Conservation (phyloP, 208 protist genomes). For the Leishmania lainsoni region DNA sequence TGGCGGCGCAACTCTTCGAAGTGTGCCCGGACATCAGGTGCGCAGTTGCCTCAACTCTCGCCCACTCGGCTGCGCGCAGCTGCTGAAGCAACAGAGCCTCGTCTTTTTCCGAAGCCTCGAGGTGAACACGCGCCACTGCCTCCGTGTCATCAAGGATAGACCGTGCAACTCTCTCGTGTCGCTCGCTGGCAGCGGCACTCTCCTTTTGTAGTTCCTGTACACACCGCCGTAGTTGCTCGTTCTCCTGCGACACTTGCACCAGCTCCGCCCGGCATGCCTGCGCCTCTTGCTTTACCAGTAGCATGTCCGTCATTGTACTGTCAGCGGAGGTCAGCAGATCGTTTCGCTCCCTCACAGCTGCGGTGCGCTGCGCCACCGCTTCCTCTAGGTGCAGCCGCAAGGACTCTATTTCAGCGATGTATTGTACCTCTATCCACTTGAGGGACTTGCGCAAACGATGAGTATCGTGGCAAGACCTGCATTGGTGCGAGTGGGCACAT, state of each 20-base stretch:
- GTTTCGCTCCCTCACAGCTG: conserved; percentile 28
- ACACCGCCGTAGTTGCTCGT: conserved; percentile 10
- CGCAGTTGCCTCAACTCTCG: neutral
- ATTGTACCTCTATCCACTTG: conserved; percentile 28
- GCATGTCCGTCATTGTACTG: neutral
- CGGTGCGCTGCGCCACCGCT: conserved; percentile 18
- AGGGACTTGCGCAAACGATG: conserved; percentile 23
- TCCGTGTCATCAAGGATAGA: conserved; percentile 1
- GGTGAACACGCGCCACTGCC: neutral
- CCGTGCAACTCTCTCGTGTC: neutral
- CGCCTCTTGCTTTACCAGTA: conserved; percentile 20
- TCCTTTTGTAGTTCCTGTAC: conserved; percentile 11
- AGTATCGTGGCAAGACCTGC: conserved; percentile 21
- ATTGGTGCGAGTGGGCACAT: neutral
- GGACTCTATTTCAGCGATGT: conserved; percentile 20
- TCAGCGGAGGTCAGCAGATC: conserved; percentile 24
- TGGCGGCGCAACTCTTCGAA: neutral
- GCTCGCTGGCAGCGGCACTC: neutral
- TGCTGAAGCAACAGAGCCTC: conserved; percentile 1
- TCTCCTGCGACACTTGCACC: conserved; percentile 20
- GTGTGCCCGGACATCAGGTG: neutral
- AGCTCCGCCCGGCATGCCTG: conserved; percentile 22
- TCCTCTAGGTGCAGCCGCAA: conserved; percentile 22
- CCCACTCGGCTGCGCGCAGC: neutral
- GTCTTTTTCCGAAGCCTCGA: neutral